phyloP scores from a whole-genome alignment of 1,139 yeast species.

The Debaryomycetaceae sp. region DNA sequence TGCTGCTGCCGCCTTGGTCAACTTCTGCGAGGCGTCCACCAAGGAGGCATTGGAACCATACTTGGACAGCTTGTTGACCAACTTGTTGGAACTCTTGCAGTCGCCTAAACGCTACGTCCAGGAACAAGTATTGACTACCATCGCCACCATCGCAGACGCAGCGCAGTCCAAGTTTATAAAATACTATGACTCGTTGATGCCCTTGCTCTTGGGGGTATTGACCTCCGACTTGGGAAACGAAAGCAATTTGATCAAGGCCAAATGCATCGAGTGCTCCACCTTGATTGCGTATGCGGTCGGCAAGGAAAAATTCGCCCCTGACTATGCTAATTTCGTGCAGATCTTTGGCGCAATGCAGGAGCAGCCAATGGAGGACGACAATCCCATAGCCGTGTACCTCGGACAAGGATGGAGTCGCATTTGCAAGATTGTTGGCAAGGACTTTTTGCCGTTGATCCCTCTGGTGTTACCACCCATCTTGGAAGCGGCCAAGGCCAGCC shows the following conservation, averaged over 20 bases:
- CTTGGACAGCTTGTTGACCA: conserved; percentile 66
- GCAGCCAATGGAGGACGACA: conserved; percentile 49
- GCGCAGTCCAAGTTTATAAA: conserved; percentile 82
- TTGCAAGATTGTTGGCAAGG: conserved; percentile 76
- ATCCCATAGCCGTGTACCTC: conserved; percentile 76
- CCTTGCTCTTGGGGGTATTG: conserved; percentile 70
- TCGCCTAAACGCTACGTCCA: conserved; percentile 90
- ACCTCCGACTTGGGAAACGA: conserved; percentile 72
- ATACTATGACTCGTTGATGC: conserved; percentile 93
- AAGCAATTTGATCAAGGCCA: conserved; percentile 74
- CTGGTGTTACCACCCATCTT: conserved; percentile 85
- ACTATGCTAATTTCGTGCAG: conserved; percentile 64
- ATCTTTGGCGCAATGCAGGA: conserved; percentile 68
- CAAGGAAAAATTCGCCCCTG: conserved; percentile 72
- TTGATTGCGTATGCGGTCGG: conserved; percentile 97
- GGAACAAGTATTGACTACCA: conserved; percentile 93
- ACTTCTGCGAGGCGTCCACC: conserved; percentile 86
- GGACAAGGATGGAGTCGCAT: conserved; percentile 97
- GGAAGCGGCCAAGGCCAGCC: conserved; percentile 78
- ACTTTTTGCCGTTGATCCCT: conserved; percentile 78
- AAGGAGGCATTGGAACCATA: conserved; percentile 85
- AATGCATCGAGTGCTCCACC: conserved; percentile 92
- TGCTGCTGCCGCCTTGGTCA: conserved; percentile 96
- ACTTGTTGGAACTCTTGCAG: conserved; percentile 55
- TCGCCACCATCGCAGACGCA: conserved; percentile 97